Conservation (phyloP, 2,329 filamentous ascomycete species). For the Ophiostoma triangulosporum region DNA sequence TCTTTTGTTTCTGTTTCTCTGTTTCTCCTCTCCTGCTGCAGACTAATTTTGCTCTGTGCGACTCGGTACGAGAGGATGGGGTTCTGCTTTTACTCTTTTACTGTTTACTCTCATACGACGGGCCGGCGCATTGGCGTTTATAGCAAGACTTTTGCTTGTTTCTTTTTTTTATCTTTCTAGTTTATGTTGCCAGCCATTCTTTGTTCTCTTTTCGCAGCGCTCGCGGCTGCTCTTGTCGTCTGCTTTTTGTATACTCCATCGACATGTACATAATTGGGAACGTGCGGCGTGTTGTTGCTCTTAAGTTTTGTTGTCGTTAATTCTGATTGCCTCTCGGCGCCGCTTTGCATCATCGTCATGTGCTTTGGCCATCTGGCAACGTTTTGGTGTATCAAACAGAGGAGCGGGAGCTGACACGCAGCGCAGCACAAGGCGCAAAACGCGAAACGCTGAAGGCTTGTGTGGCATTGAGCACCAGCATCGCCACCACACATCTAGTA, state of each 20-base stretch:
- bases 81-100: too few species aligned
- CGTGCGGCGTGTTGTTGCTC: background rate
- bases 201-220: background rate
- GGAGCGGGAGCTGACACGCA: background rate
- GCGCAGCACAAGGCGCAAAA: too few species aligned
- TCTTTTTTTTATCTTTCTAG: background rate
- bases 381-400: background rate
- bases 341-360: background rate
- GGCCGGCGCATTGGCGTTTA: background rate
- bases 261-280: conserved; percentile 4
- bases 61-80: background rate
- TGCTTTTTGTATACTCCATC: conserved; percentile 4
- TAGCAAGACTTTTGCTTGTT: background rate
- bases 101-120: conserved; percentile 8
- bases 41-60: too few species aligned
- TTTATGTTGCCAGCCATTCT: too few species aligned
- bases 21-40: too few species aligned
- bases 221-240: background rate
- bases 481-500: background rate
- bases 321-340: background rate
- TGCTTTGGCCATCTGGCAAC: background rate
- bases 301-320: background rate
- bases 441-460: background rate
- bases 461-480: background rate
- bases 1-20: background rate